These are phyloP conservation scores for Pezicula radicicola DNA, from an alignment of 2,329 filamentous ascomycete genomes.

Conservation along the genomic window DNA sequence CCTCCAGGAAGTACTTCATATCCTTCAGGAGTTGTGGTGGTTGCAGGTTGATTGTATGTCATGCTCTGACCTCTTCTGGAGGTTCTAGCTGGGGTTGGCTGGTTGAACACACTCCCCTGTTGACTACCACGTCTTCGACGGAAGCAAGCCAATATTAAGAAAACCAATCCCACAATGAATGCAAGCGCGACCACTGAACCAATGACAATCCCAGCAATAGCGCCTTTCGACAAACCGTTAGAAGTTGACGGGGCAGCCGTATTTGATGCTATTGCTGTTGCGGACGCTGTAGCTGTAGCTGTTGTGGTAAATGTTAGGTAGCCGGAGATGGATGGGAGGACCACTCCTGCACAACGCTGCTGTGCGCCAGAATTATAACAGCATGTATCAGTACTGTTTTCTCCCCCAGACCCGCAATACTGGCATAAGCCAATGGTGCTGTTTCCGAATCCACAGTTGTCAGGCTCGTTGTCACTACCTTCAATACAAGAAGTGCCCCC, in stretches of 20 bases:
- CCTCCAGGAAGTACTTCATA: slow-evolving; percentile 81
- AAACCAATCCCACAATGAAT: slow-evolving; percentile 66
- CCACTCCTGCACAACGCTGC: slow-evolving; percentile 69
- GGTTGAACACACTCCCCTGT: slow-evolving; percentile 78
- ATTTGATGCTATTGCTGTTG: background rate
- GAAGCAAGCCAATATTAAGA: slow-evolving; percentile 48
- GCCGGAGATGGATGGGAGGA: slow-evolving; percentile 71
- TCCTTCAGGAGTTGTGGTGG: slow-evolving; percentile 38
- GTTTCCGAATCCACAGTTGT: slow-evolving; percentile 81
- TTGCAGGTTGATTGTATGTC: slow-evolving; percentile 34
- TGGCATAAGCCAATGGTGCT: slow-evolving; percentile 76
- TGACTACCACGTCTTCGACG: slow-evolving; percentile 57
- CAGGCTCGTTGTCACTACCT: slow-evolving; percentile 75
- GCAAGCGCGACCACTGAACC: slow-evolving; percentile 71
- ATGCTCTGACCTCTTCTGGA: slow-evolving; percentile 38
- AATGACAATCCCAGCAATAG: slow-evolving; percentile 87
- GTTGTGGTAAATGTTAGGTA: slow-evolving; percentile 61
- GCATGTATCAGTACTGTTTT: slow-evolving; percentile 93
- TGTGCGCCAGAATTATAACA: slow-evolving; percentile 82
- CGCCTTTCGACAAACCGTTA: slow-evolving; percentile 70
- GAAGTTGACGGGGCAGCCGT: slow-evolving; percentile 3
- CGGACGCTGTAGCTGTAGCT: slow-evolving; percentile 27
- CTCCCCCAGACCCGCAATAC: slow-evolving; percentile 79
- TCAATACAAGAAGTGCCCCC: slow-evolving; percentile 63
- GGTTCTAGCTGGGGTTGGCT: slow-evolving; percentile 71